phyloP scores from a whole-genome alignment of 139 green algal species.

The Coccomyxa sp. region DNA sequence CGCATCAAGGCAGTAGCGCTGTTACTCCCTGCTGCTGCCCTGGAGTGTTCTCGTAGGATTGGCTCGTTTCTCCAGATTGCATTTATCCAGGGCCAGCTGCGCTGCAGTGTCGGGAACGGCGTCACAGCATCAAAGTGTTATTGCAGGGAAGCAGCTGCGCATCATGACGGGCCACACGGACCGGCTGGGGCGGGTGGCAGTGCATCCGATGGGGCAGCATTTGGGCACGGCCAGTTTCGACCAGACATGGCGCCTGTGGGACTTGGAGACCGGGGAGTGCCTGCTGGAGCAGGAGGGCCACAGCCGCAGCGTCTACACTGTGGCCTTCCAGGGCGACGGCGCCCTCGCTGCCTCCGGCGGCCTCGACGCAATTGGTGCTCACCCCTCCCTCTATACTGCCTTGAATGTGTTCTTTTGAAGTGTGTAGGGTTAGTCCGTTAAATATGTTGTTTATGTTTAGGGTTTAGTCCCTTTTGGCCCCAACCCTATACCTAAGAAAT shows the following conservation, averaged over 20 bases:
- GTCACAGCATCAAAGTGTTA: too few relatives aligned
- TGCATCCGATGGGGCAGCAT: constrained; percentile 85
- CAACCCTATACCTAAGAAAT: too few relatives aligned
- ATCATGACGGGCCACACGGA: constrained; percentile 77
- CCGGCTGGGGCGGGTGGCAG: constrained; percentile 76
- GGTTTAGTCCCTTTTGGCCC: too few relatives aligned
- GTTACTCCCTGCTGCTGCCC: too few relatives aligned
- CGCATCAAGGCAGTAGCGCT: too few relatives aligned
- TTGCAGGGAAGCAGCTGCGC: constrained; percentile 46
- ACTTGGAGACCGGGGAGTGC: constrained; percentile 72
- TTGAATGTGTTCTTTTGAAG: too few relatives aligned
- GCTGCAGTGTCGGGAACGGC: too few relatives aligned
- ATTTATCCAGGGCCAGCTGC: too few relatives aligned
- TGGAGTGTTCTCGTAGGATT: too few relatives aligned
- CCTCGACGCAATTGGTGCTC: constrained; percentile 70
- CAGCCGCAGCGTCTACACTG: constrained; percentile 80
- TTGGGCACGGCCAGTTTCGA: constrained; percentile 88
- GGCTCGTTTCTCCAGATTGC: too few relatives aligned
- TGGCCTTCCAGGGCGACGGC: constrained; percentile 90
- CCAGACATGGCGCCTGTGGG: constrained; percentile 94
- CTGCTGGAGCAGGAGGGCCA: constrained; percentile 97
- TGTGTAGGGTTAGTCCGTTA: too few relatives aligned
- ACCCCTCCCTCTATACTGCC: not conserved
- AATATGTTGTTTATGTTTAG: too few relatives aligned
- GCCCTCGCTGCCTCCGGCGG: constrained; percentile 68